Conservation (phyloP, 768 basidiomycete genomes). For the Leccinum variicolor region DNA sequence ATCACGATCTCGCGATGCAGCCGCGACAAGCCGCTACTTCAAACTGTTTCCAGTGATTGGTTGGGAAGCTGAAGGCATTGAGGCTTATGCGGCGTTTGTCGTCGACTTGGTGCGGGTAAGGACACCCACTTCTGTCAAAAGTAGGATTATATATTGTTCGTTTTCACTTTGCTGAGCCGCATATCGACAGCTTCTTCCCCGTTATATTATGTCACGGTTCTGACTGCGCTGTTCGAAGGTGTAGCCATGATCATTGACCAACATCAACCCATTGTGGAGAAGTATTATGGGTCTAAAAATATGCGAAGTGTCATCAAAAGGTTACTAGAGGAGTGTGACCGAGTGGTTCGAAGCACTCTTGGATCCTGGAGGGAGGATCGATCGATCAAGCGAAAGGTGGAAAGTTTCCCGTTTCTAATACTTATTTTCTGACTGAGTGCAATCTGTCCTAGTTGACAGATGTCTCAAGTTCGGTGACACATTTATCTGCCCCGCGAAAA, state of each 20-base stretch:
- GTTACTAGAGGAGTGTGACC: slow-evolving; percentile 83
- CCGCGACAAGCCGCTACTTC: slow-evolving; percentile 90
- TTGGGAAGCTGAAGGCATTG: slow-evolving; percentile 88
- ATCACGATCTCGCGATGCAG: slow-evolving; percentile 76
- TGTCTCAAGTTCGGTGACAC: slow-evolving; percentile 37
- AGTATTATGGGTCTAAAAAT: slow-evolving; percentile 90
- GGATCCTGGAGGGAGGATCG: slow-evolving; percentile 93
- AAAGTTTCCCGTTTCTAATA: slow-evolving; percentile 1
- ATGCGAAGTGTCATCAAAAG: slow-evolving; percentile 78
- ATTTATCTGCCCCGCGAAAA: slow-evolving; percentile 32
- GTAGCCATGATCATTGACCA: slow-evolving; percentile 96
- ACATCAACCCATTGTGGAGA: slow-evolving; percentile 96
- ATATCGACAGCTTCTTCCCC: slow-evolving; percentile 75
- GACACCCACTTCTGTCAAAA: slow-evolving; percentile 76
- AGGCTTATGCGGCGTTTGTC: slow-evolving; percentile 91
- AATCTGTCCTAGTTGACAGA: slow-evolving; percentile 43
- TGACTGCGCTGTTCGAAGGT: slow-evolving; percentile 92
- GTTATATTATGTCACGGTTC: slow-evolving; percentile 82
- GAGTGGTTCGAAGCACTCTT: slow-evolving; percentile 70
- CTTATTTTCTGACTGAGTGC: neutral
- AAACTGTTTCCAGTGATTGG: slow-evolving; percentile 95
- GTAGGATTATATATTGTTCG: slow-evolving; percentile 38
- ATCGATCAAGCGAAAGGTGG: slow-evolving; percentile 73
- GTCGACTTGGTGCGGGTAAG: slow-evolving; percentile 83
- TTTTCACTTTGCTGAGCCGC: slow-evolving; percentile 10